A percentile compares a stretch with the other conserved stretches of the same genome.
Conservation (phyloP, 1,284 basidiomycete genomes). For the Sanghuangporus sanghuang region DNA sequence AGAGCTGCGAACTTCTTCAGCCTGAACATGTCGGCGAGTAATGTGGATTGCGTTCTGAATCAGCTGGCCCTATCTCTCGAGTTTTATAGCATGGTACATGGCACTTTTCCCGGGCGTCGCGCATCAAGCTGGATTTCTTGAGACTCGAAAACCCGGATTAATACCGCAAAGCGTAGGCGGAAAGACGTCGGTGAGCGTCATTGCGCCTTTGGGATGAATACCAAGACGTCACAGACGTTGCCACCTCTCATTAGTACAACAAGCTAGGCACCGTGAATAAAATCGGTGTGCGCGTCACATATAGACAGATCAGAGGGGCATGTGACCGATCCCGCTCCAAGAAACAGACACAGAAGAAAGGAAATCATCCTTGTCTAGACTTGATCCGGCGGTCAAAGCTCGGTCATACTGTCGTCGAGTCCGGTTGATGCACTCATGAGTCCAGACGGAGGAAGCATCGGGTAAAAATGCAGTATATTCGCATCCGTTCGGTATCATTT, state of each 20-base stretch:
- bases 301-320: background rate
- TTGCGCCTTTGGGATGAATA: constrained; percentile 5
- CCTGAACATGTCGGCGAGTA: constrained; percentile 36
- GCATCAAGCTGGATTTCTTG: background rate
- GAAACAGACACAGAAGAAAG: background rate
- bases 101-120: background rate
- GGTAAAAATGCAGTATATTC: background rate
- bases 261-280: constrained; percentile 5
- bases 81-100: constrained; percentile 5
- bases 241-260: background rate
- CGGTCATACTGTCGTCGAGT: constrained; percentile 5
- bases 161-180: constrained; percentile 35
- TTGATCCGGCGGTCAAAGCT: constrained; percentile 7
- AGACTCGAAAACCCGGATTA: constrained; percentile 34
- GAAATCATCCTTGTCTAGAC: background rate
- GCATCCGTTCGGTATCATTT: constrained; percentile 8
- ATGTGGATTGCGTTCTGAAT: constrained; percentile 3
- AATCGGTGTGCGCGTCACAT: background rate
- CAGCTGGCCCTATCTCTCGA: background rate
- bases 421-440: background rate
- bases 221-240: background rate
- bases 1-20: constrained; percentile 35
- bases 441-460: background rate
- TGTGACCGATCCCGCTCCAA: constrained; percentile 7
- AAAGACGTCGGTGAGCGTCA: constrained; percentile 40